Evolutionary conservation across 345 rosid genomes (phyloP), one percentile per base, ranked within the genome.

Genomic region (Syzygium jambos): DNA sequence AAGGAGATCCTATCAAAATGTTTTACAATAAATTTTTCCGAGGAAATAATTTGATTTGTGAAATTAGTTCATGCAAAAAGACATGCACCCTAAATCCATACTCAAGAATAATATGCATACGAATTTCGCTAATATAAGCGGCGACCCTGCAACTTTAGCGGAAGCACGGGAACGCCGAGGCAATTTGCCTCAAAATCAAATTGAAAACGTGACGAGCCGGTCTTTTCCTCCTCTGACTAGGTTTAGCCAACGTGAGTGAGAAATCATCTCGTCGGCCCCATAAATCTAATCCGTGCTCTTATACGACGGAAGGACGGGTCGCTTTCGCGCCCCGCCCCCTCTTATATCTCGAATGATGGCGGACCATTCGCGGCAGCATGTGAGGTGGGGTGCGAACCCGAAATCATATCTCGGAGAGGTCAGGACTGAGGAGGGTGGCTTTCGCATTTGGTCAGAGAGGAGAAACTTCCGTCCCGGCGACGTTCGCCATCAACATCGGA

Each of bases 61-160:
- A 52, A 52, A 52, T 52, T 52, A 52, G 54, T 14, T 52, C 13
- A 1, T 43, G 46, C 46, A 43, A 43, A 43, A 43, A 43, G 46
- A 43, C 46, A 43, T 43, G 46, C 46, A 6, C 46, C 0, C 9
- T 1, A 0, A 6, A 61, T 0, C 73, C 73, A 0, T 61, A 68
- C 2, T 30, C 1, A 8, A 68, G 5, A 65, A 7, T 30, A 16
- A 2, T 30, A 17, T 29, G 22, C 9, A 8, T 4, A 30, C 10
- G 3, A 17, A 68, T 68, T 30, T 0, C 19, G 46, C 2, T 23
- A 68, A 65, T 7, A 16, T 0, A 14, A 6, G 34, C 30, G 16
- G 30, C 16, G 5, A 2, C 27, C 27, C 1, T 25, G 27, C 3
- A 3, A 29, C 16, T 65, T 65, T 65, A 16, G 0, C 1, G 22